Conservation (phyloP, 2,329 filamentous ascomycete species). For the Fusarium tanahbumbuense region DNA sequence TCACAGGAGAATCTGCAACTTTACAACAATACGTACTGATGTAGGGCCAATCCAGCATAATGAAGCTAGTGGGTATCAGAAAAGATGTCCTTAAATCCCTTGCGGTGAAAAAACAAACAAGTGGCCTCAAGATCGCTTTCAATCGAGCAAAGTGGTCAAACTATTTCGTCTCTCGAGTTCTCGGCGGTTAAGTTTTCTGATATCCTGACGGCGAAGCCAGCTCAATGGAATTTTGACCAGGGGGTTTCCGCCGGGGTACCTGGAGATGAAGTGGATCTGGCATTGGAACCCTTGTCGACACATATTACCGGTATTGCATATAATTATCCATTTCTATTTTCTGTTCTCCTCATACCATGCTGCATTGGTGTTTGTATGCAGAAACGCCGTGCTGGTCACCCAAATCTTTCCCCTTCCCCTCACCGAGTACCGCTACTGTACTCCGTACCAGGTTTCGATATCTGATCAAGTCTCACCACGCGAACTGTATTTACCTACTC, state of each 20-base stretch:
- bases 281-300: conserved; percentile 8
- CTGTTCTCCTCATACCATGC: conserved; percentile 28
- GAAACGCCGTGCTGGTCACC: conserved; percentile 17
- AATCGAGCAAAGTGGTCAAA: neutral
- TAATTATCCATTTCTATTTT: conserved; percentile 9
- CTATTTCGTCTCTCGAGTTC: neutral
- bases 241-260: conserved; percentile 19
- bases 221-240: conserved; percentile 4
- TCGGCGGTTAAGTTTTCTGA: neutral
- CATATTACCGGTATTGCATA: conserved; percentile 21
- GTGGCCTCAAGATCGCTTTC: neutral
- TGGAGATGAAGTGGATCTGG: conserved; percentile 28
- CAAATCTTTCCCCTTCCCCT: conserved; percentile 25
- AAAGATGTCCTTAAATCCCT: neutral
- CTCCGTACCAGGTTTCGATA: conserved; percentile 8
- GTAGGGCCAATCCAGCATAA: neutral
- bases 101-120: neutral
- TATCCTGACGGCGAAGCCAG: neutral
- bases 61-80: neutral
- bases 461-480: neutral
- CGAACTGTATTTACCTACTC: neutral
- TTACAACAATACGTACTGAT: neutral
- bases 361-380: conserved; percentile 41
- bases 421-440: conserved; percentile 17
- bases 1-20: neutral